Evolutionary conservation across 768 basidiomycete genomes (phyloP).

Genomic region (Roridomyces roridus): DNA sequence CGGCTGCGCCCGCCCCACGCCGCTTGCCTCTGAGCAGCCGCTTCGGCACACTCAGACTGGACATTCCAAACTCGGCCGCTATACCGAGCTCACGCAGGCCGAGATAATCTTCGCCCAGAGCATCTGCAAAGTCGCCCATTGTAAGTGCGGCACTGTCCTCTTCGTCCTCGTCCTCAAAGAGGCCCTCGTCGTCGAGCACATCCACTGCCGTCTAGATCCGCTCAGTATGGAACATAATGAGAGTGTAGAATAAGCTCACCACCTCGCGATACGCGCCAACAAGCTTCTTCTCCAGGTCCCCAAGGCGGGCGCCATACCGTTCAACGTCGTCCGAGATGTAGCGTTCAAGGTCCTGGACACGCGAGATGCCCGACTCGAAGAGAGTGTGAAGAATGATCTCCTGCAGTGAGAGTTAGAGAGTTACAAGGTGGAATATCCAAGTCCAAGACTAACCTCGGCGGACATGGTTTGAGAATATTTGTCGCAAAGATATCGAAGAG

Average conservation of each 20-base stretch:
- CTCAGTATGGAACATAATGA: slow-evolving; percentile 9
- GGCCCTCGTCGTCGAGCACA: slow-evolving; percentile 64
- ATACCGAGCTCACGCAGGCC: slow-evolving; percentile 89
- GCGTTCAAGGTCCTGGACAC: slow-evolving; percentile 79
- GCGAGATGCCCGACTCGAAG: slow-evolving; percentile 86
- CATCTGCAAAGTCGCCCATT: slow-evolving; percentile 86
- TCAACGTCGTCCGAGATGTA: slow-evolving; percentile 91
- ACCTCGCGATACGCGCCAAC: slow-evolving; percentile 82
- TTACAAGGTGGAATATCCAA: neutral
- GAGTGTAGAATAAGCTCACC: slow-evolving; percentile 43
- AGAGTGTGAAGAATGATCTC: slow-evolving; percentile 93
- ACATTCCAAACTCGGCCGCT: slow-evolving; percentile 82
- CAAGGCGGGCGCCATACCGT: slow-evolving; percentile 76
- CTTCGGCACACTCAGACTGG: slow-evolving; percentile 80
- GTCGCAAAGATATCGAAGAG: slow-evolving; percentile 82
- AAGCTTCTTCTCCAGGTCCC: slow-evolving; percentile 87
- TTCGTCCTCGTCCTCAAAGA: slow-evolving; percentile 64
- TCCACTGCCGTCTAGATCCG: slow-evolving; percentile 48
- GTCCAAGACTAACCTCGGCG: slow-evolving; percentile 66
- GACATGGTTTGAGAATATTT: slow-evolving; percentile 83
- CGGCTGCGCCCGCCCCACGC: slow-evolving; percentile 38
- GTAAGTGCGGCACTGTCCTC: slow-evolving; percentile 71
- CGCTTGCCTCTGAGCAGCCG: slow-evolving; percentile 73
- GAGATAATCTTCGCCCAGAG: slow-evolving; percentile 91
- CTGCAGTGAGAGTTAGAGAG: slow-evolving; percentile 42